A percentile compares a stretch with the other conserved stretches of the same genome.
These are phyloP conservation scores for Gossypium aridum DNA, from an alignment of 441 rosid genomes.

Conservation along the genomic window DNA sequence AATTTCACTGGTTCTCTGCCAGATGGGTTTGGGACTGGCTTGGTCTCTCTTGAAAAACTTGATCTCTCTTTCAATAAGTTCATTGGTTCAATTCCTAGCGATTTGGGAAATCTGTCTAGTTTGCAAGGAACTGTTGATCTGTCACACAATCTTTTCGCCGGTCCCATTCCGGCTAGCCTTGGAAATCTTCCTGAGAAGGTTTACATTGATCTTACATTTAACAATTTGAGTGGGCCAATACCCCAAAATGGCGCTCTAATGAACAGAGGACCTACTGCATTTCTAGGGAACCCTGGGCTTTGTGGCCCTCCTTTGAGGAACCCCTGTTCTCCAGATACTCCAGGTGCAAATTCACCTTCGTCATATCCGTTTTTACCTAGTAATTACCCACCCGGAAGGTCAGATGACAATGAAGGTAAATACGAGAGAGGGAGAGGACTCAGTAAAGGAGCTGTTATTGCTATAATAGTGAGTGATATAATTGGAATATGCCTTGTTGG, in stretches of 20 bases:
- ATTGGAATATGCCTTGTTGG: slow-evolving; percentile 88
- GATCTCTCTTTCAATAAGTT: slow-evolving; percentile 73
- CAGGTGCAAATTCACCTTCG: slow-evolving; percentile 48
- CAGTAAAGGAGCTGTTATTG: slow-evolving; percentile 58
- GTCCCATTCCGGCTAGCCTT: slow-evolving; percentile 77
- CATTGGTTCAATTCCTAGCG: slow-evolving; percentile 64
- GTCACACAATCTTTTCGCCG: slow-evolving; percentile 75
- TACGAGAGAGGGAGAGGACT: slow-evolving; percentile 46
- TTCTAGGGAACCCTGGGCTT: slow-evolving; percentile 80
- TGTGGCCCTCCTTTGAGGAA: slow-evolving; percentile 90
- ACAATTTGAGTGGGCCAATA: slow-evolving; percentile 88
- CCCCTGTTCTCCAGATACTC: slow-evolving; percentile 49
- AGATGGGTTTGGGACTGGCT: slow-evolving; percentile 55
- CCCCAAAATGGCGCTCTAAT: slow-evolving; percentile 94
- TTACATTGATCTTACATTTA: slow-evolving; percentile 82
- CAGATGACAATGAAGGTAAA: slow-evolving; percentile 25
- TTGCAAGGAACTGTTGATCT: slow-evolving; percentile 96
- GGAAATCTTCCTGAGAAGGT: slow-evolving; percentile 95
- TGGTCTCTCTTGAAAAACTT: slow-evolving; percentile 66
- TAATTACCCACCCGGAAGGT: slow-evolving; percentile 42
- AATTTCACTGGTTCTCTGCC: slow-evolving; percentile 77
- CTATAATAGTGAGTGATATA: slow-evolving; percentile 72
- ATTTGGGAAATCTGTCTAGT: slow-evolving; percentile 80
- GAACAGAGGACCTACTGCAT: slow-evolving; percentile 97
- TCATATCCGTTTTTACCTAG: slow-evolving; percentile 74